Conservation (phyloP, 2,329 filamentous ascomycete species). For the Hymenoscyphus linearis region DNA sequence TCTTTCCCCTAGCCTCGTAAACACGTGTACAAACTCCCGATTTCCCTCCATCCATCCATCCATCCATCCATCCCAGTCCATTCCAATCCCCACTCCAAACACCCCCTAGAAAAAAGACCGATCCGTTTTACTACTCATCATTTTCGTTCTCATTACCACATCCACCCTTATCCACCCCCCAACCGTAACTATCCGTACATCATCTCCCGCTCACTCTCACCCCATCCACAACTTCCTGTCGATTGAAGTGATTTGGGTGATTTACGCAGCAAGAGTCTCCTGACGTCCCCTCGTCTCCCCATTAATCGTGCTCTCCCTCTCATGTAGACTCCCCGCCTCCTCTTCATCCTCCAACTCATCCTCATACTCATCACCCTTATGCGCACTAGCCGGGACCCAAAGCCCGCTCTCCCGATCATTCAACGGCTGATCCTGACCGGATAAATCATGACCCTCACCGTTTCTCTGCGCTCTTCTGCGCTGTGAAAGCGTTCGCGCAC, state of each 20-base stretch:
- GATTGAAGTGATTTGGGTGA: too few species aligned
- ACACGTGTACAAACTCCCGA: too few species aligned
- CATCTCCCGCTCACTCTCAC: background rate
- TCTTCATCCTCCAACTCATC: conserved; percentile 43
- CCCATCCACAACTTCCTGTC: too few species aligned
- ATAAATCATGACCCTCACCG: conserved; percentile 71
- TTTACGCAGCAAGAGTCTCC: conserved; percentile 37
- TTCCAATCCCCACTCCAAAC: too few species aligned
- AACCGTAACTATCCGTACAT: background rate
- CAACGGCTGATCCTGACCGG: conserved; percentile 72
- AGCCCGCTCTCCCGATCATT: conserved; percentile 71
- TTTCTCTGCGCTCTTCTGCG: conserved; percentile 67
- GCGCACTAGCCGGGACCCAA: conserved; percentile 71
- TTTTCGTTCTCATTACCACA: too few species aligned
- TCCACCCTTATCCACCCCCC: too few species aligned
- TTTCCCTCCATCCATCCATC: too few species aligned
- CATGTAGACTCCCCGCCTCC: conserved; percentile 52
- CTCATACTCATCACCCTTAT: conserved; percentile 49
- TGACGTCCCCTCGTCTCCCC: conserved; percentile 52
- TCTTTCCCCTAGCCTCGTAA: too few species aligned
- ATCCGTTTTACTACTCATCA: too few species aligned
- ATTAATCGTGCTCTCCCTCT: conserved; percentile 48
- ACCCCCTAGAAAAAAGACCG: too few species aligned
- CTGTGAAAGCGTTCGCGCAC: conserved; percentile 81
- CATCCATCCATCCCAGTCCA: too few species aligned